Conservation (phyloP, 805 yeast genomes). For the Nakazawaea ernobii region DNA sequence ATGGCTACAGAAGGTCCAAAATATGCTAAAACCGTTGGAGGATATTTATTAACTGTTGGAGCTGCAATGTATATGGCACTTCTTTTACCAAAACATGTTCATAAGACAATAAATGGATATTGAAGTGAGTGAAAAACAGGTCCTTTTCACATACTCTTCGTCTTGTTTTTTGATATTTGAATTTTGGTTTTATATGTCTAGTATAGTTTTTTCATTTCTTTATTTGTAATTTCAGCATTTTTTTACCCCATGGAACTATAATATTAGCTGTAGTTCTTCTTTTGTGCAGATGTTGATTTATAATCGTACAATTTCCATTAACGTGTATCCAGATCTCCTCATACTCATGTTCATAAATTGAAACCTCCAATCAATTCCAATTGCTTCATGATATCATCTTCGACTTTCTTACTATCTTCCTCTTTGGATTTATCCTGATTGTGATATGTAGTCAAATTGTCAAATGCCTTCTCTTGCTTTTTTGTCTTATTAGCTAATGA, state of each 20-base stretch:
- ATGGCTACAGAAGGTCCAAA: not conserved
- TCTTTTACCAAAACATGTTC: conserved; percentile 3
- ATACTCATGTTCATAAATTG: conserved; percentile 19
- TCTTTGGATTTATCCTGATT: conserved; percentile 25
- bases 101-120: not conserved
- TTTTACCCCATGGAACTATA: too few species aligned
- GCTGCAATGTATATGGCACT: not conserved
- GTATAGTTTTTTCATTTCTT: too few species aligned
- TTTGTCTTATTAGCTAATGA: conserved; percentile 4
- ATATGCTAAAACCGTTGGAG: not conserved
- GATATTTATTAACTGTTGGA: conserved; percentile 1
- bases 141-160: too few species aligned
- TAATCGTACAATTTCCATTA: too few species aligned
- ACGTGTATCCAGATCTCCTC: too few species aligned
- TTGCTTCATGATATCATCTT: conserved; percentile 38
- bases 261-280: too few species aligned
- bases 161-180: too few species aligned
- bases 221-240: too few species aligned
- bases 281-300: too few species aligned
- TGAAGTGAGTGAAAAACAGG: not conserved
- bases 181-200: too few species aligned
- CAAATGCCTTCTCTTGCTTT: conserved; percentile 26
- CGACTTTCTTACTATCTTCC: conserved; percentile 26
- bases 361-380: conserved; percentile 43
- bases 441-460: conserved; percentile 33